These are phyloP conservation scores for Talaromyces sp. DNA, from an alignment of 2,329 filamentous ascomycete genomes.

Conservation along the genomic window DNA sequence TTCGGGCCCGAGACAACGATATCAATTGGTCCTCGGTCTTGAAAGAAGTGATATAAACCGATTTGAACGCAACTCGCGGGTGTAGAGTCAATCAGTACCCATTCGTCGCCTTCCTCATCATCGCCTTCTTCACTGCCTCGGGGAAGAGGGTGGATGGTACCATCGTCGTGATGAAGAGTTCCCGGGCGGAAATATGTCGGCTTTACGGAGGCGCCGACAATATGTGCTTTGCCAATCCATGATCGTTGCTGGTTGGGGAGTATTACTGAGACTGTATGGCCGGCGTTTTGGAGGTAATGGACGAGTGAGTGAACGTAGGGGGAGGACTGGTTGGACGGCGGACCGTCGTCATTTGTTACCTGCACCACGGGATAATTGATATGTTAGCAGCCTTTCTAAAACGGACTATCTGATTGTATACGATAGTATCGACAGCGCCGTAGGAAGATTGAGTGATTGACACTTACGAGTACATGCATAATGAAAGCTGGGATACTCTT, in stretches of 20 bases:
- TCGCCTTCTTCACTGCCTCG: conserved; percentile 58
- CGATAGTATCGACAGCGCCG: neutral
- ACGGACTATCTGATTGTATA: neutral
- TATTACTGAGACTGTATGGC: conserved; percentile 86
- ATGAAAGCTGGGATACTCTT: neutral
- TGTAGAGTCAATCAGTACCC: conserved; percentile 77
- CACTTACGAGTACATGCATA: conserved; percentile 54
- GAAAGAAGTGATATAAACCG: conserved; percentile 75
- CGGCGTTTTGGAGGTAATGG: conserved; percentile 65
- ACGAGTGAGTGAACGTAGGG: conserved; percentile 77
- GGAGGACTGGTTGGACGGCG: conserved; percentile 72
- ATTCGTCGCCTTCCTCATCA: conserved; percentile 63
- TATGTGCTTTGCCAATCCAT: conserved; percentile 98
- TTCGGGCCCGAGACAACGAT: conserved; percentile 78
- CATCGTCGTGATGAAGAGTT: conserved; percentile 61
- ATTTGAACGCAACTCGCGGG: conserved; percentile 80
- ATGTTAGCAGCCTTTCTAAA: neutral
- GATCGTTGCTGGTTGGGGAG: conserved; percentile 88
- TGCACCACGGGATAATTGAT: conserved; percentile 22
- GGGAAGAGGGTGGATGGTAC: conserved; percentile 62
- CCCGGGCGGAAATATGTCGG: conserved; percentile 77
- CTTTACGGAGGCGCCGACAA: conserved; percentile 83
- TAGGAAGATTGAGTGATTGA: neutral
- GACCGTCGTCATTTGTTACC: conserved; percentile 72
- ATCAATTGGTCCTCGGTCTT: conserved; percentile 68